Percentiles rank a stretch among this genome's conserved stretches.
Evolutionary conservation across 2,329 filamentous ascomycete genomes (phyloP).

Genomic region (Rhexocercosporidium sp.): DNA sequence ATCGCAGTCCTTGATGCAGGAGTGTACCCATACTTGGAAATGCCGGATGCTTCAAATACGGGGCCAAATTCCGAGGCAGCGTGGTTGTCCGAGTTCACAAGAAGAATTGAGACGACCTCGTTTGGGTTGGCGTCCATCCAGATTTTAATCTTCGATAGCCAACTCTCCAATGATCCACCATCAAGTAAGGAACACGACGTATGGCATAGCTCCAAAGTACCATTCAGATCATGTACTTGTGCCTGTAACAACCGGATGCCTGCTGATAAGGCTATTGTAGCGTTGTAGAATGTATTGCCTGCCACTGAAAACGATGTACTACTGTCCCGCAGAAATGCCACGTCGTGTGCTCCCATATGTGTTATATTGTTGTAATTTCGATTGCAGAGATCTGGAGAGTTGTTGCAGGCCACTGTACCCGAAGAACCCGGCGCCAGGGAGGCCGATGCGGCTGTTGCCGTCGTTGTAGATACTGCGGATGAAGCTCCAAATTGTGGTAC

Average conservation of each 20-base stretch:
- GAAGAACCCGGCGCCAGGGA: constrained; percentile 34
- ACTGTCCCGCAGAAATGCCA: constrained; percentile 61
- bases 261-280: constrained; percentile 61
- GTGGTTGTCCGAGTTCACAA: constrained; percentile 66
- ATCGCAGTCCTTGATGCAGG: constrained; percentile 52
- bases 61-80: constrained; percentile 57
- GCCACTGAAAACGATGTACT: constrained; percentile 49
- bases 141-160: constrained; percentile 60
- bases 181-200: constrained; percentile 65
- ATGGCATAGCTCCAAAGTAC: constrained; percentile 60
- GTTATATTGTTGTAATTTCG: constrained; percentile 77
- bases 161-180: constrained; percentile 60
- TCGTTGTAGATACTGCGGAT: constrained; percentile 20
- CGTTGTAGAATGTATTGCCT: constrained; percentile 63
- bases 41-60: constrained; percentile 53
- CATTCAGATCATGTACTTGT: constrained; percentile 62
- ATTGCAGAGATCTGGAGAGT: constrained; percentile 75
- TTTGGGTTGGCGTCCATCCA: constrained; percentile 65
- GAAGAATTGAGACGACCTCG: constrained; percentile 66
- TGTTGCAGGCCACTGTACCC: constrained; percentile 66
- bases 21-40: constrained; percentile 65
- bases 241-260: constrained; percentile 69
- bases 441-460: constrained; percentile 18
- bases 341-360: constrained; percentile 73
- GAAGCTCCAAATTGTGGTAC: constrained; percentile 30